phyloP scores from a whole-genome alignment of 2,329 filamentous ascomycete species.

The Aphanocladium album region DNA sequence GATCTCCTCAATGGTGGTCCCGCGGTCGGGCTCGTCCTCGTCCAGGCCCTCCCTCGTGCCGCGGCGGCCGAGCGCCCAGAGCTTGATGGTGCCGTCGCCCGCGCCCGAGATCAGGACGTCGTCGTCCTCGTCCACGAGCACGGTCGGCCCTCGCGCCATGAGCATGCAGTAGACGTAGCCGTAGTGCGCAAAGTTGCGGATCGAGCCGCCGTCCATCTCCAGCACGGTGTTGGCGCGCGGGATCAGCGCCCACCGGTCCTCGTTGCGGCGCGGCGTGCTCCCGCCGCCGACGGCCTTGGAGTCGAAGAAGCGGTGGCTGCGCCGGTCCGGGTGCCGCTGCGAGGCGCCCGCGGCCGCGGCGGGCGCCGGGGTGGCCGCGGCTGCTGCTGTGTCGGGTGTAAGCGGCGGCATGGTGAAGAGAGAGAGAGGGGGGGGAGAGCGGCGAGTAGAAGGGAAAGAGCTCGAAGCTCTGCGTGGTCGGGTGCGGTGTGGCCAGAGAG shows the following conservation, averaged over 20 bases:
- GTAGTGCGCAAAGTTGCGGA: slow-evolving; percentile 85
- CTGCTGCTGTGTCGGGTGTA: background rate
- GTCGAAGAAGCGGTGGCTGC: slow-evolving; percentile 89
- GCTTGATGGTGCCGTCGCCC: slow-evolving; percentile 87
- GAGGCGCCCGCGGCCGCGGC: slow-evolving; percentile 55
- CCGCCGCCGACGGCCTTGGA: slow-evolving; percentile 79
- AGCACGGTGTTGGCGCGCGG: slow-evolving; percentile 54
- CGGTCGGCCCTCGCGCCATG: slow-evolving; percentile 64
- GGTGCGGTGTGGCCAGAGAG: background rate
- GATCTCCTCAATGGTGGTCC: slow-evolving; percentile 65
- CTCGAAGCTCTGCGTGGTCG: background rate
- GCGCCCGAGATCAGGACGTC: slow-evolving; percentile 87
- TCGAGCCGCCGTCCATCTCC: slow-evolving; percentile 75
- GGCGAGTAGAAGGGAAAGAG: background rate
- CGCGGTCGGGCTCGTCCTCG: slow-evolving; percentile 40
- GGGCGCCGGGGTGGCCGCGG: background rate
- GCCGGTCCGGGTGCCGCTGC: slow-evolving; percentile 71
- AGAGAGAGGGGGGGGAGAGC: background rate
- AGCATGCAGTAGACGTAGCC: slow-evolving; percentile 98
- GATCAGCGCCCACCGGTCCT: slow-evolving; percentile 51
- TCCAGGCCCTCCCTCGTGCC: slow-evolving; percentile 18
- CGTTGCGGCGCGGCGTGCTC: slow-evolving; percentile 66
- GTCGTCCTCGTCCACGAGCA: slow-evolving; percentile 63
- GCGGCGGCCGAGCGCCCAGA: slow-evolving; percentile 65
- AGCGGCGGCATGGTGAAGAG: background rate